Base-by-base conservation (phyloP, 176 grass and related monocot genomes). In the Triticum monococcum region DNA sequence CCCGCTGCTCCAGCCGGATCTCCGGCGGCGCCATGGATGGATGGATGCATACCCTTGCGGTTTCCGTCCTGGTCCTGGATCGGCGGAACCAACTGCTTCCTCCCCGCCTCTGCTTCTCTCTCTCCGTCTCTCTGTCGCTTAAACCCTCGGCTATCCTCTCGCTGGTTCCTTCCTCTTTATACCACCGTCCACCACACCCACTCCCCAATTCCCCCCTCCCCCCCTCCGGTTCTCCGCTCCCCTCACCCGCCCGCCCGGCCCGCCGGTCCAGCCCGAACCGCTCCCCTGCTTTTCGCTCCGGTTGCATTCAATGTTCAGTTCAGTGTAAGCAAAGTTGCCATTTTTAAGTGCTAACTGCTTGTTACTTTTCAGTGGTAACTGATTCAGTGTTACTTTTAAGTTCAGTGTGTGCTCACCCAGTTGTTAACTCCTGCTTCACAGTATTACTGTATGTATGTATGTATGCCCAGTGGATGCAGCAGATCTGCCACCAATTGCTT, bases 141-240 rank as follows among this genome's bases (percentile, higher is more conserved):
- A 92, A 92, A 92, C 93, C 93, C 90, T 75, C 85, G 48, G 60
- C 38, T 25, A 56, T 80, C 56, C 88, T 92, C 81, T 94, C 79
- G 68, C 22, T 13, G 22, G 18, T 9, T 59, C 24, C 70, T 33
- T 18, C 9, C 67, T 36, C 66, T 83, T 71, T 83, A 80, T 80
- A 83, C 66, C 65, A 59, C 56, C 56, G 56, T 59, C 56, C 56
- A 57, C 56, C 56, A 57, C 72, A 85, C 61, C 72, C 73, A 52
- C 72, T 26, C 40, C 3, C 50, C 23, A 26, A 25, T 11, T 3
- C 1, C 20, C 14, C 2, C 7, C 1, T 32, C 12, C 10, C 12
- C 10, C 3, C 22, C 37, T 43, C 22, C 3, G 41, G 24, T 75
- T 75, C 26, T 75, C 38, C 22, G 12, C 69, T 43, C 69, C 25